phyloP scores from a whole-genome alignment of 139 green algal species.

The Yamagishiella unicocca region DNA sequence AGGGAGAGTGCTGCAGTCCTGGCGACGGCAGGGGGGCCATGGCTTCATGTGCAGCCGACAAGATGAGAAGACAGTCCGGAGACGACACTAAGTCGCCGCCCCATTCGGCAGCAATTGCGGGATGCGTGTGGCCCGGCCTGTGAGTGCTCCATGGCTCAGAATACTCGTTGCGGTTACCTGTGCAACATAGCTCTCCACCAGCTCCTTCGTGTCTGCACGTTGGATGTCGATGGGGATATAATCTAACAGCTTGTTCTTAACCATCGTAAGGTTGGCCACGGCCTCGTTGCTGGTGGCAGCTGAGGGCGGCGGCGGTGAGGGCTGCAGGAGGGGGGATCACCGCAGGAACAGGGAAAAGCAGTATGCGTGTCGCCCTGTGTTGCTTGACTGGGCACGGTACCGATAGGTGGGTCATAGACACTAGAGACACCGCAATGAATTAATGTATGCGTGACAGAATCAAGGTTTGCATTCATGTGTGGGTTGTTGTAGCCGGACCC shows the following conservation, averaged over 20 bases:
- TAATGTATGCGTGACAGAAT: too few relatives aligned
- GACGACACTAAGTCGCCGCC: not conserved
- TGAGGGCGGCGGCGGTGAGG: not conserved
- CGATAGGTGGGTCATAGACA: too few relatives aligned
- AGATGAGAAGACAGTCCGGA: not conserved
- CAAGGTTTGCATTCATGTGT: too few relatives aligned
- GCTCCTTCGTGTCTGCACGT: not conserved
- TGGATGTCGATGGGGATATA: conserved; percentile 16
- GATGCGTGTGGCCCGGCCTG: too few relatives aligned
- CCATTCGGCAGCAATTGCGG: not conserved
- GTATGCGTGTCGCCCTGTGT: not conserved
- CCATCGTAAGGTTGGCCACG: not conserved
- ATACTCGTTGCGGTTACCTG: not conserved
- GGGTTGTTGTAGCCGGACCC: too few relatives aligned
- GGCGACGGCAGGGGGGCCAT: too few relatives aligned
- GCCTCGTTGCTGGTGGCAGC: not conserved
- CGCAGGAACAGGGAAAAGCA: too few relatives aligned
- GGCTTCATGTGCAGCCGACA: too few relatives aligned
- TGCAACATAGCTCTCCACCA: not conserved
- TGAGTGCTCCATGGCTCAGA: not conserved
- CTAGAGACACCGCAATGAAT: too few relatives aligned
- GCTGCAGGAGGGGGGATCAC: too few relatives aligned
- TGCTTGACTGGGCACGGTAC: too few relatives aligned
- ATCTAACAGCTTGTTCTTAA: conserved; percentile 4
- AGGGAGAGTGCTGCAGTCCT: too few relatives aligned